Evolutionary conservation across 2,329 filamentous ascomycete genomes (phyloP).

Genomic region (Septoria linicola): DNA sequence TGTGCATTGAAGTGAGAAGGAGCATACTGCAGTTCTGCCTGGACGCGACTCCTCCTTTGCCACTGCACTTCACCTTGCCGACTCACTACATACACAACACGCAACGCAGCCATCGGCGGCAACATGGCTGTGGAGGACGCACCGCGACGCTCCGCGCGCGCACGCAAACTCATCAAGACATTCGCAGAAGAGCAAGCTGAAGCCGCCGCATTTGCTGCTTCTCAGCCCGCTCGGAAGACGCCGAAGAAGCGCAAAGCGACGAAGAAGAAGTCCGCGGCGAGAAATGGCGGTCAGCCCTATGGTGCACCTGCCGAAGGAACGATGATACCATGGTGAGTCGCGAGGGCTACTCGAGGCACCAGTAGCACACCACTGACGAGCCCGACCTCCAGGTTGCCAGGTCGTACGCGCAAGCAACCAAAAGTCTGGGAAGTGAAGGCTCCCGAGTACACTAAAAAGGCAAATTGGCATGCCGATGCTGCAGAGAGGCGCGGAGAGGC

Average conservation of each 20-base stretch:
- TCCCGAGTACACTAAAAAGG: not conserved
- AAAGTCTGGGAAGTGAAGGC: conserved; percentile 8
- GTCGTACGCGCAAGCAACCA: conserved; percentile 14
- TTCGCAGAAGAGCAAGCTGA: conserved; percentile 28
- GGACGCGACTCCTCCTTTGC: not conserved
- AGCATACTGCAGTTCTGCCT: not conserved
- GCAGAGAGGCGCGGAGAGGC: conserved; percentile 18
- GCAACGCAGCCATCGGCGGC: no score
- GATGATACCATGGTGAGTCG: conserved; percentile 7
- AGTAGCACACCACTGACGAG: not conserved
- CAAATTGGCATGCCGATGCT: conserved; percentile 19
- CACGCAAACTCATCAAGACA: conserved; percentile 22
- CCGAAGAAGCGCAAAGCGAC: conserved; percentile 17
- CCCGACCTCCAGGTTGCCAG: not conserved
- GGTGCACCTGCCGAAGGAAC: conserved; percentile 13
- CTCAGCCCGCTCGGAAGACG: not conserved
- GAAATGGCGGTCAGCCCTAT: conserved; percentile 12
- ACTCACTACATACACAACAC: not conserved
- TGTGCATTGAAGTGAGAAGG: not conserved
- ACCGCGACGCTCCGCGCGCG: conserved; percentile 23
- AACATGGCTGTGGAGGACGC: conserved; percentile 11
- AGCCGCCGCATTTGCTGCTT: not conserved
- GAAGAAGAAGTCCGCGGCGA: conserved; percentile 18
- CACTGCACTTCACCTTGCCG: not conserved
- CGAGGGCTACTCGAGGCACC: no score